phyloP scores from a whole-genome alignment of 176 grass and related monocot species.

The Aegilops bicornis region DNA sequence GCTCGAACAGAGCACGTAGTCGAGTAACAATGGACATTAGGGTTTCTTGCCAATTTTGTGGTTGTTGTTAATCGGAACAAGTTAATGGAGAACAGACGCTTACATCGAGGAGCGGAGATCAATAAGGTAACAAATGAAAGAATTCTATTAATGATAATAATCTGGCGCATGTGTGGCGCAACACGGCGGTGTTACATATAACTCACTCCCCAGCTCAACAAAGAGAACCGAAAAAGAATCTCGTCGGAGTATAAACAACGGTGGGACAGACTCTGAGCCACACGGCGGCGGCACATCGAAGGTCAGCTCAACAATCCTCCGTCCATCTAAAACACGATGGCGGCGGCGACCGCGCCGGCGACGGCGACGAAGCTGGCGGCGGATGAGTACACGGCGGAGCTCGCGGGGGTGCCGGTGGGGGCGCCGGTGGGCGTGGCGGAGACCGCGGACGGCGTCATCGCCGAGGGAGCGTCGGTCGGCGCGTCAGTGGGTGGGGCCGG shows the following conservation, averaged over 20 bases:
- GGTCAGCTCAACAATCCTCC: background rate
- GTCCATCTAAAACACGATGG: conserved; percentile 40
- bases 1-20: background rate
- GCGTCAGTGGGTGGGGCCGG: conserved; percentile 24
- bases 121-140: background rate
- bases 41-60: background rate
- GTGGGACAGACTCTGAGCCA: background rate
- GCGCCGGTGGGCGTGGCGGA: conserved; percentile 2
- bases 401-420: background rate
- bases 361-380: conserved; percentile 37
- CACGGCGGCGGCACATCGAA: background rate
- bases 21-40: background rate
- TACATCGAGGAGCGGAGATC: background rate
- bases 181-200: background rate
- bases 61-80: background rate
- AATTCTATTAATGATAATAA: background rate
- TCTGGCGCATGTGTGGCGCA: background rate
- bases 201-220: background rate
- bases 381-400: background rate
- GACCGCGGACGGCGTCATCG: background rate
- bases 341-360: conserved; percentile 43
- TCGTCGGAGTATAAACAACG: background rate
- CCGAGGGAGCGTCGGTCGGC: background rate
- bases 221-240: background rate
- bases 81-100: background rate